Conservation (phyloP, 2,329 filamentous ascomycete genomes). For the Fusarium sp. region DNA sequence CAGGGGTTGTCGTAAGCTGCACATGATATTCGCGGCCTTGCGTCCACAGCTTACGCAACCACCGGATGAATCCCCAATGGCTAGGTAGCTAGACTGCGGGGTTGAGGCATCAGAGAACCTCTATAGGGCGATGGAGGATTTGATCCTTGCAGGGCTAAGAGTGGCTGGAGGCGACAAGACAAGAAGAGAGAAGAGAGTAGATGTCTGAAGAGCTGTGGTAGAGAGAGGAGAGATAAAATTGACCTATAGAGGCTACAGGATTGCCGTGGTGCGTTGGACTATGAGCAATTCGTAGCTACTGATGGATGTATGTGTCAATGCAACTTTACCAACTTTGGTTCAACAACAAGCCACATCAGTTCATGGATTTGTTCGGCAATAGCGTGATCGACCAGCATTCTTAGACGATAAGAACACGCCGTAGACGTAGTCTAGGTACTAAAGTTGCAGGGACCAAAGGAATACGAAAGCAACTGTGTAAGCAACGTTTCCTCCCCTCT, state of each 20-base stretch:
- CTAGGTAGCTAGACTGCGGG: constrained; percentile 16
- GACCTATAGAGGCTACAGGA: background rate
- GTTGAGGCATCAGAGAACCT: constrained; percentile 24
- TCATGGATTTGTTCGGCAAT: constrained; percentile 2
- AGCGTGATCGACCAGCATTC: constrained; percentile 24
- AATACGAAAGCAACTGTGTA: background rate
- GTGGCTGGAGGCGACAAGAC: constrained; percentile 8
- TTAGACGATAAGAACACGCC: constrained; percentile 12
- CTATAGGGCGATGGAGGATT: constrained; percentile 26
- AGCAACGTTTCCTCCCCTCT: constrained; percentile 19
- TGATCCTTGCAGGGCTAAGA: constrained; percentile 7
- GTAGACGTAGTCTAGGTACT: background rate
- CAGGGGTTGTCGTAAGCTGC: constrained; percentile 27
- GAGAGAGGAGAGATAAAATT: background rate
- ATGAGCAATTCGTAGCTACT: too few species aligned
- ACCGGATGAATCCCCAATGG: background rate
- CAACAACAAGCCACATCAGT: background rate
- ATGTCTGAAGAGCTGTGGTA: background rate
- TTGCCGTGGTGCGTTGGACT: background rate
- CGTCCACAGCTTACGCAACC: constrained; percentile 29
- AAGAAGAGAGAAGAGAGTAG: constrained; percentile 9
- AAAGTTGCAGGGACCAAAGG: constrained; percentile 8
- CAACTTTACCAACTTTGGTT: background rate
- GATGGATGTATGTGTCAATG: background rate
- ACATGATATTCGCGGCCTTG: constrained; percentile 19